Evolutionary conservation across 305 asterid species (phyloP).

Genomic region (Stenogyne calaminthoides): DNA sequence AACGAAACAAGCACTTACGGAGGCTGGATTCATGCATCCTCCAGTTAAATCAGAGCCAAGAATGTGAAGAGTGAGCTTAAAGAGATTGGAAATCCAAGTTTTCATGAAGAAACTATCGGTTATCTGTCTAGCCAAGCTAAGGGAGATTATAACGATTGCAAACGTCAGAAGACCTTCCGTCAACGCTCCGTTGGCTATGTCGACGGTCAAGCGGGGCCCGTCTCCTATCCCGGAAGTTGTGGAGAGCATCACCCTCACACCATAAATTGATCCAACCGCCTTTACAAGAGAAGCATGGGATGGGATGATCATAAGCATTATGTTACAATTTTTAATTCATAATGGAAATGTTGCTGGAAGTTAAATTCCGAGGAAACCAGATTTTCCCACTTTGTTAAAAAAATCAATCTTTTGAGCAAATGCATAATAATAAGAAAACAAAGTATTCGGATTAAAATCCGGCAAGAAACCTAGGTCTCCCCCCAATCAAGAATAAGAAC

Average conservation of each 20-base stretch:
- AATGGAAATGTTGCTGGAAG: no score
- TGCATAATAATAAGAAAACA: no score
- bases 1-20: constrained; percentile 48
- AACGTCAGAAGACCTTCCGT: constrained; percentile 83
- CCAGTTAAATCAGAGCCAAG: constrained; percentile 94
- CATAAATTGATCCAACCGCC: constrained; percentile 80
- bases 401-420: no score
- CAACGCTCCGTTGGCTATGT: constrained; percentile 74
- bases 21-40: constrained; percentile 96
- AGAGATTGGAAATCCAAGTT: constrained; percentile 84
- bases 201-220: constrained; percentile 69
- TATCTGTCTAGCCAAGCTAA: constrained; percentile 51
- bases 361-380: no score
- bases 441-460: no score
- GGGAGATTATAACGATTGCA: constrained; percentile 58
- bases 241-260: constrained; percentile 58
- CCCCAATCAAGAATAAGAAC: background rate
- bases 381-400: no score
- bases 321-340: background rate
- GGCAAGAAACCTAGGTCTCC: background rate
- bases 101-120: constrained; percentile 61
- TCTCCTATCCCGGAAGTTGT: constrained; percentile 56
- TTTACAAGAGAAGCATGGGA: constrained; percentile 26
- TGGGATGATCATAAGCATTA: background rate
- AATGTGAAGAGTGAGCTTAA: constrained; percentile 77